Conservation (phyloP, 768 basidiomycete genomes). For the Tylopilus intermedius region DNA sequence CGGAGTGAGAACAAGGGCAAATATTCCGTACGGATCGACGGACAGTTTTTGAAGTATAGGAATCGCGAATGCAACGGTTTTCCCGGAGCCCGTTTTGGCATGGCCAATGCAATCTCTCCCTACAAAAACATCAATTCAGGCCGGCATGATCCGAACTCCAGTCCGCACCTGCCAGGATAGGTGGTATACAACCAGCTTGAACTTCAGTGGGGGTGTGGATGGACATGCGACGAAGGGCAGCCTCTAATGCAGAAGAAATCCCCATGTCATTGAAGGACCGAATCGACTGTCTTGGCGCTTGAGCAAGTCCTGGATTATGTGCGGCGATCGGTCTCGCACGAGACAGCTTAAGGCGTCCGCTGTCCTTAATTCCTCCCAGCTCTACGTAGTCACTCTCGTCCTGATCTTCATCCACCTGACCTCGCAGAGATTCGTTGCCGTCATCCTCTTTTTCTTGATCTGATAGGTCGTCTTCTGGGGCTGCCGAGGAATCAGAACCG, state of each 20-base stretch:
- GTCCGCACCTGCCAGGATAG: slow-evolving; percentile 64
- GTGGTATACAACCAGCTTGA: slow-evolving; percentile 86
- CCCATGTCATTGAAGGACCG: slow-evolving; percentile 54
- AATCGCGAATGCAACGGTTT: slow-evolving; percentile 94
- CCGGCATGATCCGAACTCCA: neutral
- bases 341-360: slow-evolving; percentile 18
- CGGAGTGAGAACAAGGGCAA: slow-evolving; percentile 88
- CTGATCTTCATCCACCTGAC: neutral
- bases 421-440: slow-evolving; percentile 8
- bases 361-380: slow-evolving; percentile 8
- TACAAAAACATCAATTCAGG: slow-evolving; percentile 27
- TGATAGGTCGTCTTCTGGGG: slow-evolving; percentile 8
- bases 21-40: slow-evolving; percentile 90
- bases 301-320: slow-evolving; percentile 4
- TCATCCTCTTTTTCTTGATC: slow-evolving; percentile 20
- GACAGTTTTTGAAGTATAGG: slow-evolving; percentile 89
- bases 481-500: slow-evolving; percentile 5
- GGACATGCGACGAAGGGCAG: slow-evolving; percentile 74
- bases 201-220: slow-evolving; percentile 83
- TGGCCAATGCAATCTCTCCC: slow-evolving; percentile 97
- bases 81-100: slow-evolving; percentile 96
- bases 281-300: slow-evolving; percentile 9
- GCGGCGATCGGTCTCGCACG: slow-evolving; percentile 19
- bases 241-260: slow-evolving; percentile 54
- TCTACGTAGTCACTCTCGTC: neutral